Percentiles rank a stretch among this genome's conserved stretches.
phyloP scores from a whole-genome alignment of 768 basidiomycete genomes.

The Auriscalpium orientale region DNA sequence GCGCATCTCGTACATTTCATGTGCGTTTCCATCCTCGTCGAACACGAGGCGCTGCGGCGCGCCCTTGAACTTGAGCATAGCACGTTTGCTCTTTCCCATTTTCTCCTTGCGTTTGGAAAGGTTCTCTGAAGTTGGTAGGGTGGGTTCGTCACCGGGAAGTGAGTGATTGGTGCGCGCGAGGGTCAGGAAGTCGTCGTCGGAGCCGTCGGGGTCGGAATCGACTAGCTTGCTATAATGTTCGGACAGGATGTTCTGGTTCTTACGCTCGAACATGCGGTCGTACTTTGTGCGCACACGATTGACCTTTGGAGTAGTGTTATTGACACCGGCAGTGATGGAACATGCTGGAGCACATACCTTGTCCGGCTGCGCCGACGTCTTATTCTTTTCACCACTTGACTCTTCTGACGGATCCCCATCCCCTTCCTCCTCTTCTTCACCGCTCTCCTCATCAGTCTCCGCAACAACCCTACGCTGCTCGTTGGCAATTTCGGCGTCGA shows the following conservation, averaged over 20 bases:
- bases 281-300: slow-evolving; percentile 79
- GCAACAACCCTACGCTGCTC: neutral
- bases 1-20: slow-evolving; percentile 78
- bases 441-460: slow-evolving; percentile 2
- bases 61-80: slow-evolving; percentile 52
- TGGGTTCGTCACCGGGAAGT: slow-evolving; percentile 27
- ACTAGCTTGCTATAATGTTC: slow-evolving; percentile 86
- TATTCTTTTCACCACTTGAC: too few relatives aligned
- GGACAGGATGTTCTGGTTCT: slow-evolving; percentile 88
- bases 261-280: slow-evolving; percentile 95
- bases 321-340: neutral
- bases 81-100: slow-evolving; percentile 65
- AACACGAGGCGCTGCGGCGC: slow-evolving; percentile 74
- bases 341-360: neutral
- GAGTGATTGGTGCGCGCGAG: slow-evolving; percentile 89
- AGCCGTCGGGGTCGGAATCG: slow-evolving; percentile 46
- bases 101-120: slow-evolving; percentile 87
- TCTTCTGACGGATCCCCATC: neutral
- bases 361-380: neutral
- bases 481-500: slow-evolving; percentile 23
- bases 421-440: slow-evolving; percentile 22
- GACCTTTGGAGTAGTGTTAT: slow-evolving; percentile 19
- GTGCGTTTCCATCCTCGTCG: slow-evolving; percentile 78
- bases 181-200: slow-evolving; percentile 66
- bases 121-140: slow-evolving; percentile 34